phyloP scores from a whole-genome alignment of 176 grass and related monocot species.

The Saccharum spontaneum region DNA sequence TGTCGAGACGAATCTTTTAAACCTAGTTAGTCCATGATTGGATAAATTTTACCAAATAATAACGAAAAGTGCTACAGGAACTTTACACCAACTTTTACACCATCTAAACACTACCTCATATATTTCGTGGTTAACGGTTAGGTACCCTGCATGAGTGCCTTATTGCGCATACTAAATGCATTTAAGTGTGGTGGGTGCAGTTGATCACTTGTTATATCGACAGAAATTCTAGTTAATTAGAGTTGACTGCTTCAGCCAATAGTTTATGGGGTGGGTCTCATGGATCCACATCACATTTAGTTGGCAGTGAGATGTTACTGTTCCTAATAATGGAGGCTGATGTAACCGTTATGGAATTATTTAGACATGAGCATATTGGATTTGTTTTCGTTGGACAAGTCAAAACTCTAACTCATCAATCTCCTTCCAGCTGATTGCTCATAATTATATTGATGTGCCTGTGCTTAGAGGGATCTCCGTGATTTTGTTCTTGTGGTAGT shows the following conservation, averaged over 20 bases:
- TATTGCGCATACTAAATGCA: constrained; percentile 32
- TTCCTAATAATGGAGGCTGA: constrained; percentile 39
- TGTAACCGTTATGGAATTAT: constrained; percentile 35
- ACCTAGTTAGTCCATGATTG: too few species aligned
- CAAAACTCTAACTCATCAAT: constrained; percentile 27
- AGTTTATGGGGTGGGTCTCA: constrained; percentile 16
- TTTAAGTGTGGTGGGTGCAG: constrained; percentile 32
- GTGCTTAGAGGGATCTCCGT: neutral
- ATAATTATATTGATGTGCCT: neutral
- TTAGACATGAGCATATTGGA: constrained; percentile 17
- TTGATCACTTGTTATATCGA: constrained; percentile 16
- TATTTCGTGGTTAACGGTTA: neutral
- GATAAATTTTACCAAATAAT: too few species aligned
- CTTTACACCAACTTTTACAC: too few species aligned
- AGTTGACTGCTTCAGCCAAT: constrained; percentile 42
- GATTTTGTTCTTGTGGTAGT: neutral
- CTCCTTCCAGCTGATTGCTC: neutral
- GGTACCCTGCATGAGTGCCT: neutral
- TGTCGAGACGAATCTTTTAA: too few species aligned
- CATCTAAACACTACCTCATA: too few species aligned
- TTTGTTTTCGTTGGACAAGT: constrained; percentile 6
- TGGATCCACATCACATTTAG: constrained; percentile 42
- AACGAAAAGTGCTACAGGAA: too few species aligned
- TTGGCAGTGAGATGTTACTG: constrained; percentile 32
- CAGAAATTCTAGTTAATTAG: constrained; percentile 31